Base-by-base conservation (phyloP, 805 yeast genomes). In the Maudiozyma turicensis region DNA sequence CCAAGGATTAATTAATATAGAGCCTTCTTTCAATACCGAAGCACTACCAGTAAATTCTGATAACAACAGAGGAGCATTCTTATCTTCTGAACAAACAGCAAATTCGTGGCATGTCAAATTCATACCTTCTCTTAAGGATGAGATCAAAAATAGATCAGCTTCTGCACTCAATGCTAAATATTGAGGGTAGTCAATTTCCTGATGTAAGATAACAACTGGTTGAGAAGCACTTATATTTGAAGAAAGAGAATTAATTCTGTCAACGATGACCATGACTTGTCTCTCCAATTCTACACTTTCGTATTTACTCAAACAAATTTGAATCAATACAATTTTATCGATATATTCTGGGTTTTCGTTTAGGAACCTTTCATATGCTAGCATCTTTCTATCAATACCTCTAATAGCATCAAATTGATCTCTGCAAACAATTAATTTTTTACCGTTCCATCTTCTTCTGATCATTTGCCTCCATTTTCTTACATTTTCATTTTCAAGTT, bases 1-100 rank as follows among this genome's bases (percentile, higher is more conserved):
- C 95, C 97, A 93, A 1, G 99, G 99, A 59, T 93, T 93, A 37
- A 91, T 81, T 37, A 88, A 65, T 3, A 86, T 52, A 3, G 95
- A 82, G 10, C 95, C 90, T 29, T 77, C 68, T 11, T 73, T 73
- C 48, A 93, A 71, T 6, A 91, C 79, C 5, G 84, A 75, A 0
- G 98, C 95, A 9, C 96, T 86, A 1, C 99, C 99, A 1, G 96
- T 89, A 58, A 93, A 93, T 65, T 93, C 99, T 38, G 95, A 86
- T 48, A 93, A 67, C 43, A 93, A 76, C 53, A 91, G 73, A 1
- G 96, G 96, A 0, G 96, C 84, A 54, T 84, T 81, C 51, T 78
- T 78, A 40, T 77, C 79, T 26, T 72, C 68, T 1, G 93, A 78
- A 29, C 95, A 86, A 48, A 82, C 83, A 40, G 89, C 77, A 63